Evolutionary conservation across 192 early-diverging fungal genomes (phyloP).

Genomic region (Backusella westeae): DNA sequence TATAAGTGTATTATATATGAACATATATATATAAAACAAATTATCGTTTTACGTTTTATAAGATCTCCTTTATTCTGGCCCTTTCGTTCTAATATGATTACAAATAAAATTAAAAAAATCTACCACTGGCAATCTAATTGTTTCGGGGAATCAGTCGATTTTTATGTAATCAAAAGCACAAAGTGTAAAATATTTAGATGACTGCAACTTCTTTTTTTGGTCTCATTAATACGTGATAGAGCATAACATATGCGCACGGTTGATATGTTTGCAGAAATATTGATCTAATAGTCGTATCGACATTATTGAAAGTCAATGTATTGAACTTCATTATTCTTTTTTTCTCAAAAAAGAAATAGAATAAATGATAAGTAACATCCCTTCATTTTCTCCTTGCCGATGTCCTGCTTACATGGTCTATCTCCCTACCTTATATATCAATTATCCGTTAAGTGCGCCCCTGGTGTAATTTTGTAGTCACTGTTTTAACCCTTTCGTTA

Average conservation of each 20-base stretch:
- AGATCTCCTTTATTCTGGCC: background rate
- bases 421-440: background rate
- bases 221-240: background rate
- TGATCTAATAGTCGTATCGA: background rate
- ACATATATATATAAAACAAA: background rate
- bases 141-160: background rate
- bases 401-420: background rate
- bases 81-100: background rate
- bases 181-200: background rate
- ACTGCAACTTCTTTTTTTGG: background rate
- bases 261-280: background rate
- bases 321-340: background rate
- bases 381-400: background rate
- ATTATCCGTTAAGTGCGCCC: background rate
- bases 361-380: background rate
- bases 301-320: background rate
- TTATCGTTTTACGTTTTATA: background rate
- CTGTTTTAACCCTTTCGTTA: background rate
- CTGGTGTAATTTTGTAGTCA: background rate
- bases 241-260: background rate
- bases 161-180: slow-evolving; percentile 2
- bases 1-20: background rate
- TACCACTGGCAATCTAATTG: background rate
- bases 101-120: slow-evolving; percentile 1
- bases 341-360: background rate